A percentile compares a stretch with the other conserved stretches of the same genome.
These are phyloP conservation scores for Chloropicon primus DNA, from an alignment of 139 green algal species.

Conservation along the genomic window DNA sequence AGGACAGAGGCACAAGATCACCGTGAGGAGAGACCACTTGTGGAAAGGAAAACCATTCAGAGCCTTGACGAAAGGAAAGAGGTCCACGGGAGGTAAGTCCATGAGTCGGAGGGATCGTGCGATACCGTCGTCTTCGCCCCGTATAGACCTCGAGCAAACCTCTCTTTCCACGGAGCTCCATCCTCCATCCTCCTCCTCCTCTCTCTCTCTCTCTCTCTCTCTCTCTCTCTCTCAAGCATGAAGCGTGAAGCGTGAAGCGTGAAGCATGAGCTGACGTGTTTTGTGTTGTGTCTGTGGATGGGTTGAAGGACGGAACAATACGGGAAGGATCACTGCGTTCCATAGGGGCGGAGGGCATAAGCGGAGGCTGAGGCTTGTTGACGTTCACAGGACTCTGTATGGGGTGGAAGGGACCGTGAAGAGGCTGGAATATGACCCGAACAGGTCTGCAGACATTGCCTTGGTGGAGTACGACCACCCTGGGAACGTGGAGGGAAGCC, in stretches of 20 bases:
- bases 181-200: neutral
- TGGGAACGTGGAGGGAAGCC: too few species aligned
- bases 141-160: constrained; percentile 39
- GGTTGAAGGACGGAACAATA: constrained; percentile 55
- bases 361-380: constrained; percentile 50
- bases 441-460: constrained; percentile 68
- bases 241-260: too few species aligned
- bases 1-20: constrained; percentile 52
- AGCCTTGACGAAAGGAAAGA: constrained; percentile 10
- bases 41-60: constrained; percentile 22
- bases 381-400: constrained; percentile 33
- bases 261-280: too few species aligned
- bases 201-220: neutral
- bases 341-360: constrained; percentile 63
- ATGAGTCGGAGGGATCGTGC: constrained; percentile 32
- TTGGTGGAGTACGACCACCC: constrained; percentile 45
- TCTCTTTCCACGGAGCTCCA: constrained; percentile 11
- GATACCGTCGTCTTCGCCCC: neutral
- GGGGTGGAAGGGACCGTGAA: constrained; percentile 40
- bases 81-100: constrained; percentile 20
- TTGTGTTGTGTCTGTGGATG: too few species aligned
- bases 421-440: constrained; percentile 88
- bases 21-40: constrained; percentile 20
- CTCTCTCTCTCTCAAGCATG: too few species aligned
- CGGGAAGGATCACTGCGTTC: constrained; percentile 49